These are phyloP conservation scores for Puccinia hordei DNA, from an alignment of 1,284 basidiomycete species.

Conservation along the genomic window DNA sequence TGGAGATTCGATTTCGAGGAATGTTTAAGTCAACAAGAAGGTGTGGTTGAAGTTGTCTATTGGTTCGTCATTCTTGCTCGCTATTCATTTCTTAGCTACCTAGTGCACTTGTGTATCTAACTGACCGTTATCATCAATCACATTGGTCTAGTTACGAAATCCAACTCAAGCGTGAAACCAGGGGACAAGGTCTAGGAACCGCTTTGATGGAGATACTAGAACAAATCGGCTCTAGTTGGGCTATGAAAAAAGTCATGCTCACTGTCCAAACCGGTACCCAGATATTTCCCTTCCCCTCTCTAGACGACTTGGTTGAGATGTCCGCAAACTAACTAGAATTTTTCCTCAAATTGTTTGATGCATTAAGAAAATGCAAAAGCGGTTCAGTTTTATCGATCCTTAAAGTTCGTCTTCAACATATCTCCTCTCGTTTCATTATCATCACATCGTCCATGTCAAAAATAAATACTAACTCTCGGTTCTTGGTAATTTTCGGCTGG, in stretches of 20 bases:
- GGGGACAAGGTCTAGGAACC: constrained; percentile 67
- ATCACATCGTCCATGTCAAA: background rate
- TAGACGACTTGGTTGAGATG: background rate
- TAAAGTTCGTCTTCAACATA: background rate
- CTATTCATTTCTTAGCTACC: background rate
- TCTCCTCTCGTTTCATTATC: background rate
- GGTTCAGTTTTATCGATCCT: background rate
- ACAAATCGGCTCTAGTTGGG: constrained; percentile 64
- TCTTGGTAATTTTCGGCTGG: background rate
- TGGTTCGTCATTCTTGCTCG: constrained; percentile 64
- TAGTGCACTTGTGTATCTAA: background rate
- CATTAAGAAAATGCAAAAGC: constrained; percentile 4
- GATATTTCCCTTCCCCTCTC: constrained; percentile 35
- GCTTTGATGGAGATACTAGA: constrained; percentile 64
- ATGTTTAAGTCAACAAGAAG: constrained; percentile 58
- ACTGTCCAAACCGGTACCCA: constrained; percentile 70
- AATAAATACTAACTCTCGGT: background rate
- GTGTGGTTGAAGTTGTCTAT: constrained; percentile 65
- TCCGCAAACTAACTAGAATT: background rate
- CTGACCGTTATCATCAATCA: constrained; percentile 18
- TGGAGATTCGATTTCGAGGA: constrained; percentile 73
- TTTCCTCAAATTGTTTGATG: background rate
- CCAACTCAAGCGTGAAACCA: constrained; percentile 64
- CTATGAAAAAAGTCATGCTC: constrained; percentile 71
- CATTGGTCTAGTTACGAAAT: constrained; percentile 69